These are phyloP conservation scores for Massariosphaeria phaeospora DNA, from an alignment of 495 filamentous ascomycete species.

Conservation along the genomic window DNA sequence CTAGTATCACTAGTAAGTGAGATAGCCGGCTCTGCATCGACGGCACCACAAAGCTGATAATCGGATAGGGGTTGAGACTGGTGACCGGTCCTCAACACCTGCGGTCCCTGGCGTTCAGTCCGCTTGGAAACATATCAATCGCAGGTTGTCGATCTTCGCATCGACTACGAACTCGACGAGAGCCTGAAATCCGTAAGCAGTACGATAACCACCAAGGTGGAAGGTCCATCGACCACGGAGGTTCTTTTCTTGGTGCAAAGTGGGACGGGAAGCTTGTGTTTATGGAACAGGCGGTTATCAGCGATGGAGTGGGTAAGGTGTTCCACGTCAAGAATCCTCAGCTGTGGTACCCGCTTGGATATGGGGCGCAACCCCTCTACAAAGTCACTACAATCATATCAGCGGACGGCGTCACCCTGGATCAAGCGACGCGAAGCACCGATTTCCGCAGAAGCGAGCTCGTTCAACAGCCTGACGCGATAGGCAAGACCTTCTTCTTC, in stretches of 20 bases:
- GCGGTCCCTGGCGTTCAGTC: slow-evolving; percentile 40
- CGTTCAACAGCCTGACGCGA: slow-evolving; percentile 38
- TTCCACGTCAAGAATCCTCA: slow-evolving; percentile 35
- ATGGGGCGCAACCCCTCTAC: slow-evolving; percentile 40
- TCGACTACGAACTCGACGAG: slow-evolving; percentile 36
- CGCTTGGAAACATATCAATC: slow-evolving; percentile 38
- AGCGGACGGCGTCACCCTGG: slow-evolving; percentile 30
- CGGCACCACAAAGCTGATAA: slow-evolving; percentile 20
- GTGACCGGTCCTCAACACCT: slow-evolving; percentile 40
- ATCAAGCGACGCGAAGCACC: slow-evolving; percentile 33
- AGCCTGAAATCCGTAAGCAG: slow-evolving; percentile 34
- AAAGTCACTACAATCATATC: slow-evolving; percentile 33
- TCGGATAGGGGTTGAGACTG: slow-evolving; percentile 39
- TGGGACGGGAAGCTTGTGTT: slow-evolving; percentile 31
- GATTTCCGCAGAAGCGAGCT: slow-evolving; percentile 41
- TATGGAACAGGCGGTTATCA: slow-evolving; percentile 29
- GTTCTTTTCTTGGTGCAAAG: slow-evolving; percentile 34
- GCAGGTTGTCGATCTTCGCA: slow-evolving; percentile 34
- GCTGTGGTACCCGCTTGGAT: slow-evolving; percentile 42
- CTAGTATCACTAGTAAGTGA: slow-evolving; percentile 39
- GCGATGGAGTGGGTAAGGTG: slow-evolving; percentile 33
- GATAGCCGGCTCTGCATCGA: no score
- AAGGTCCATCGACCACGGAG: slow-evolving; percentile 28
- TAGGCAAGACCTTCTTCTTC: slow-evolving; percentile 42
- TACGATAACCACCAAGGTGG: slow-evolving; percentile 33